Conservation (phyloP, 345 rosid species). For the Schrenkiella parvula region DNA sequence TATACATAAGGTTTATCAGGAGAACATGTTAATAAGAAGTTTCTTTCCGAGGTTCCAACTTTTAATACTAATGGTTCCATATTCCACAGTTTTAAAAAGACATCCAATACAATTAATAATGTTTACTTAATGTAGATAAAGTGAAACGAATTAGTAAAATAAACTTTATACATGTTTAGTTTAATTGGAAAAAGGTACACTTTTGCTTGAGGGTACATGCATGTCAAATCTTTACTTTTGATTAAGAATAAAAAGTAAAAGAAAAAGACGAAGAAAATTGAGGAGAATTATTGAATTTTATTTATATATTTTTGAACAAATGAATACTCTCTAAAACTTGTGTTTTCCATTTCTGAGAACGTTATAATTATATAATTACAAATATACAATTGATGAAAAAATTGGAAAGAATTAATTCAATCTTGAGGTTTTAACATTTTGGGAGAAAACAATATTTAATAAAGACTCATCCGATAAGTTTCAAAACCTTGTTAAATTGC, state of each 20-base stretch:
- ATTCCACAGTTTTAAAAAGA: background rate
- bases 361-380: no score
- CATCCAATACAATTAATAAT: slow-evolving; percentile 1
- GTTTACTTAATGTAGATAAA: slow-evolving; percentile 18
- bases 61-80: slow-evolving; percentile 2
- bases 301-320: background rate
- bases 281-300: background rate
- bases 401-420: no score
- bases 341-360: background rate
- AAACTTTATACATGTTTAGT: slow-evolving; percentile 41
- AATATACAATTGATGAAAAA: no score
- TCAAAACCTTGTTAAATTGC: background rate
- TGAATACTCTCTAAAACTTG: background rate
- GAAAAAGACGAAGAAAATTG: background rate
- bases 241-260: slow-evolving; percentile 16
- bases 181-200: slow-evolving; percentile 37
- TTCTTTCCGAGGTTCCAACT: slow-evolving; percentile 4
- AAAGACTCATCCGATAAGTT: background rate
- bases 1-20: background rate
- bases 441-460: no score
- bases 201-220: slow-evolving; percentile 51
- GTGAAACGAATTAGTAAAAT: slow-evolving; percentile 34
- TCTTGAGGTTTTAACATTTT: no score
- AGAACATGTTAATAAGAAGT: background rate
- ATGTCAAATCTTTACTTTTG: slow-evolving; percentile 46